A percentile compares a stretch with the other conserved stretches of the same genome.
Evolutionary conservation across 2,329 filamentous ascomycete genomes (phyloP).

Genomic region (Fusarium sp.): DNA sequence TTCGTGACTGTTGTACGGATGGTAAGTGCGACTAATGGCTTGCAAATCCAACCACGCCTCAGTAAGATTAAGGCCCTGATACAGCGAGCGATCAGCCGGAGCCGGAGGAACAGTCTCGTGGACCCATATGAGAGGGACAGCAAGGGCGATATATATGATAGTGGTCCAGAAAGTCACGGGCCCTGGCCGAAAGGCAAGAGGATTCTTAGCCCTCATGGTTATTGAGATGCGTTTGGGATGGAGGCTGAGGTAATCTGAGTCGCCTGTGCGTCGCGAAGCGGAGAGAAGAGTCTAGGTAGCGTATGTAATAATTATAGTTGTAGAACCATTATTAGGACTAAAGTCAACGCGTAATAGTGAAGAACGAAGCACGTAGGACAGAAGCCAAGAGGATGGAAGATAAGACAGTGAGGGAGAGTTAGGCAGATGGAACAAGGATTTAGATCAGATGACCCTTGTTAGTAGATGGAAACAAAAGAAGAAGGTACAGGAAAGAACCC

Average conservation of each 20-base stretch:
- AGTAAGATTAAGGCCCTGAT: conserved; percentile 77
- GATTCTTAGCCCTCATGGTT: conserved; percentile 56
- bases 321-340: conserved; percentile 28
- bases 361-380: conserved; percentile 27
- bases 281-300: conserved; percentile 1
- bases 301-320: conserved; percentile 12
- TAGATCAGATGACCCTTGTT: conserved; percentile 29
- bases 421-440: conserved; percentile 19
- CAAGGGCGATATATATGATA: conserved; percentile 80
- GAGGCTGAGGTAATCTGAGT: conserved; percentile 18
- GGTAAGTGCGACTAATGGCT: conserved; percentile 77
- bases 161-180: conserved; percentile 86
- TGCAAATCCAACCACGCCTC: conserved; percentile 90
- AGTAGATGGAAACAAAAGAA: conserved; percentile 14
- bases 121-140: conserved; percentile 77
- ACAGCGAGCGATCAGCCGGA: conserved; percentile 63
- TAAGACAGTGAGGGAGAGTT: conserved; percentile 34
- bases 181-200: conserved; percentile 81
- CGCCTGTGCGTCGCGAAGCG: conserved; percentile 17
- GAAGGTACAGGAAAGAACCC: conserved; percentile 16
- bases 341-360: conserved; percentile 18
- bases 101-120: conserved; percentile 80
- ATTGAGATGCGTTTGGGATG: conserved; percentile 11
- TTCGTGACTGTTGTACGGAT: conserved; percentile 87
- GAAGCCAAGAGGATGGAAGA: conserved; percentile 20